Evolutionary conservation across 1,139 yeast genomes (phyloP), one percentile per base, ranked within the genome.

Genomic region (Pneumocystis wakefieldiae): DNA sequence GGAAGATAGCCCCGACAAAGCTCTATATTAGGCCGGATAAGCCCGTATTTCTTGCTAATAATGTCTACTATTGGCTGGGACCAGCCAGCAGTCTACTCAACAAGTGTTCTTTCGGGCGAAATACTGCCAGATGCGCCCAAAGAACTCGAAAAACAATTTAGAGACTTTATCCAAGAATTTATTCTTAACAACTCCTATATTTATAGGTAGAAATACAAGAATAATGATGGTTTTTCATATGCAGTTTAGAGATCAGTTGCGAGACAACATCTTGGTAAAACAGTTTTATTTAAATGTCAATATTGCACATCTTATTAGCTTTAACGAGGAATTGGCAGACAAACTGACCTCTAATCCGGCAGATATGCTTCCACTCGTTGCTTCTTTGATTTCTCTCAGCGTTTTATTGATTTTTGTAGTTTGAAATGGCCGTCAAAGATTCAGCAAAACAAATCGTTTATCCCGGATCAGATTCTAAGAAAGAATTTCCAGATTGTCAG

Each of bases 361-460:
- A 1, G 97, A 89, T 64, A 83, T 88, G 80, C 83, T 92, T 55
- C 96, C 97, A 1, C 75, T 90, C 62, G 69, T 67, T 63, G 19
- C 68, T 60, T 29, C 29, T 59, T 14, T 38, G 35, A 8, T 61
- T 36, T 15, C 17, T 42, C 10, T 48, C 19, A 37, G 36, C 57
- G 14, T 6, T 12, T 2, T 24, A 15, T 53, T n/a, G 17, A 61
- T 62, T 29, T 42, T 59, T 8, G 4, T 59, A 68, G 64, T 91
- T 94, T 71, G 98, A 94, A 73, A 80, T 75, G 62, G 97, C 97
- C 61, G 89, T 90, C 65, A 86, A 95, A 8, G 95, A 87, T 67
- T 91, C 90, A 57, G 97, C 97, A 5, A 85, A 85, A 70, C 78
- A 94, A 70, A 85, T 90, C 66, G 85, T 87, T 15, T 82, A 80